Conservation (phyloP, 75 land plant genomes). For the Cupressus sempervirens region DNA sequence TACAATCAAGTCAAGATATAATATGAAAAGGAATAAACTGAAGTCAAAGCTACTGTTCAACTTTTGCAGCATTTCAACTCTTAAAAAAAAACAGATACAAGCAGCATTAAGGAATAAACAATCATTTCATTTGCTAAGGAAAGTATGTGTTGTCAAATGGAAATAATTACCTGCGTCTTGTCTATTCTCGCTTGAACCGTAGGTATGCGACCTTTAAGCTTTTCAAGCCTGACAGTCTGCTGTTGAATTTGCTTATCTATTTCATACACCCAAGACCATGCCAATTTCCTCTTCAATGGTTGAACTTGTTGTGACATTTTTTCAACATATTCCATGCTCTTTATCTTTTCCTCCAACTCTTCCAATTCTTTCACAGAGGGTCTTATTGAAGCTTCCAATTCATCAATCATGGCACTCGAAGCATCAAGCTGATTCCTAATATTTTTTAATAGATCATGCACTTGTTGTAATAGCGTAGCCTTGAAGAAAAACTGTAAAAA, state of each 20-base stretch:
- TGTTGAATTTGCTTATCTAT: conserved; percentile 42
- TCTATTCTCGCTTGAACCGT: conserved; percentile 56
- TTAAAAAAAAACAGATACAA: neutral
- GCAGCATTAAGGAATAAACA: neutral
- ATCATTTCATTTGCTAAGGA: neutral
- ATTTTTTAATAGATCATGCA: conserved; percentile 54
- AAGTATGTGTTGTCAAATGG: neutral
- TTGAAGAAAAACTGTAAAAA: conserved; percentile 77
- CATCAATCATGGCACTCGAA: conserved; percentile 46
- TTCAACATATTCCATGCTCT: conserved; percentile 75
- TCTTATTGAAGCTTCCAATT: conserved; percentile 53
- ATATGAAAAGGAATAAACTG: neutral
- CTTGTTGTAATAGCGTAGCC: conserved; percentile 93
- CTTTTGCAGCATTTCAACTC: neutral
- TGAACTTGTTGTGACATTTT: conserved; percentile 56
- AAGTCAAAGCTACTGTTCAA: neutral
- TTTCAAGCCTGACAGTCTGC: conserved; percentile 41
- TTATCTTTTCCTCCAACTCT: conserved; percentile 65
- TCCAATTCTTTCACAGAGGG: conserved; percentile 57
- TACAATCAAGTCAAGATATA: neutral
- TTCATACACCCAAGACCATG: conserved; percentile 87
- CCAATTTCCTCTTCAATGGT: conserved; percentile 60
- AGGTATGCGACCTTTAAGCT: conserved; percentile 51
- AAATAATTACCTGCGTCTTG: conserved; percentile 20
- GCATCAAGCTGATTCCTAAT: conserved; percentile 36